Evolutionary conservation across 345 rosid genomes (phyloP).

Genomic region (Luvunga scandens): DNA sequence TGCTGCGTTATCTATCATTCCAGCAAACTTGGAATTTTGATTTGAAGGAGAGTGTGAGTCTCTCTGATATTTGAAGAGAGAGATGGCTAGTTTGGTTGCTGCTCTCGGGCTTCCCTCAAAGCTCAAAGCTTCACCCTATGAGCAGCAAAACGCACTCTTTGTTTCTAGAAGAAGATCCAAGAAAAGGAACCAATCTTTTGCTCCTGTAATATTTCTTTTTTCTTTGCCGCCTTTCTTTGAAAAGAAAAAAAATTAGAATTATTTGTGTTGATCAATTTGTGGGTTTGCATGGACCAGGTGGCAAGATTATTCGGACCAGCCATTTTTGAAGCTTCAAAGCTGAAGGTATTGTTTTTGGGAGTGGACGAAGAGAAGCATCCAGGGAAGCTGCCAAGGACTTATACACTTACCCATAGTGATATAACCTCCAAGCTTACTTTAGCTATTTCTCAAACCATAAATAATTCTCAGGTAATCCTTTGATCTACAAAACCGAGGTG

Average conservation of each 20-base stretch:
- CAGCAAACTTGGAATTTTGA: conserved; percentile 24
- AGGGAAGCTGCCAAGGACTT: conserved; percentile 85
- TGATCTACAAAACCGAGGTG: neutral
- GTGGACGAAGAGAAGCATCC: conserved; percentile 92
- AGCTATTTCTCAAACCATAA: conserved; percentile 86
- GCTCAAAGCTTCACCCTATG: conserved; percentile 39
- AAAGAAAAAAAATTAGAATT: too few relatives aligned
- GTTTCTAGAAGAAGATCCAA: conserved; percentile 37
- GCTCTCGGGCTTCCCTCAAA: conserved; percentile 42
- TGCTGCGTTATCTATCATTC: neutral
- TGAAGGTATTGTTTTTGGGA: conserved; percentile 82
- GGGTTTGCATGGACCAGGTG: conserved; percentile 42
- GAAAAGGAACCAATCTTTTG: conserved; percentile 37
- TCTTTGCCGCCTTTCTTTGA: neutral
- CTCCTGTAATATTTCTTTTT: conserved; percentile 50
- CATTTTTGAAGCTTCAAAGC: conserved; percentile 88
- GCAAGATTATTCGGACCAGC: conserved; percentile 97
- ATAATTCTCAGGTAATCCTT: conserved; percentile 73
- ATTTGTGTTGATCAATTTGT: conserved; percentile 2
- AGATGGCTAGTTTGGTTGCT: conserved; percentile 48
- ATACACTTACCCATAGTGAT: conserved; percentile 93
- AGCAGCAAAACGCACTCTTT: conserved; percentile 41
- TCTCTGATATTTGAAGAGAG: neutral
- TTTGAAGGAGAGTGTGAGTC: conserved; percentile 15
- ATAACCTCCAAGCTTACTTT: conserved; percentile 79